These are phyloP conservation scores for Phoenix dactylifera DNA, from an alignment of 176 grass and related monocot species.

Conservation along the genomic window DNA sequence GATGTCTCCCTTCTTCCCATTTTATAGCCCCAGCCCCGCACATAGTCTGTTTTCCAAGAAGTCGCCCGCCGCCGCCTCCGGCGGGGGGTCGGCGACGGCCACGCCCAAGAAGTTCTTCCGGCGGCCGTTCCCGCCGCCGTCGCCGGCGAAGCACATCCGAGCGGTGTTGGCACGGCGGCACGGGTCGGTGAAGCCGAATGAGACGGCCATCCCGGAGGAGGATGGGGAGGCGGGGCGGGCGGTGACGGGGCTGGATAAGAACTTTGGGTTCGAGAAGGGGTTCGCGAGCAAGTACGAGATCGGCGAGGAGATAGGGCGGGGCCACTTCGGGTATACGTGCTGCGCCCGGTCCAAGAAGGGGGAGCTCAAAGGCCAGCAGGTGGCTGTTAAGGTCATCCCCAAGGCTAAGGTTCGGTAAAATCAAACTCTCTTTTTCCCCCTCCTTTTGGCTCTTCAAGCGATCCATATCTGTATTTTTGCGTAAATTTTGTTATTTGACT, in stretches of 20 bases:
- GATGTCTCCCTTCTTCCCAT: conserved; percentile 14
- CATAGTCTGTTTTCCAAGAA: conserved; percentile 15
- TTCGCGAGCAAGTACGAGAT: conserved; percentile 18
- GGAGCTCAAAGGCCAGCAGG: conserved; percentile 20
- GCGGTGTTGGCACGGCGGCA: conserved; percentile 45
- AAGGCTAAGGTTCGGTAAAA: conserved; percentile 50
- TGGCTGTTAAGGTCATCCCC: conserved; percentile 64
- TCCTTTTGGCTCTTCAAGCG: neutral
- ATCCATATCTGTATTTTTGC: no score
- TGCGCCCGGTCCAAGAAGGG: conserved; percentile 16
- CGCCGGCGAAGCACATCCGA: conserved; percentile 49
- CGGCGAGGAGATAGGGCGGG: conserved; percentile 23
- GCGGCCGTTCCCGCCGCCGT: conserved; percentile 49
- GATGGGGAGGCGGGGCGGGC: conserved; percentile 10
- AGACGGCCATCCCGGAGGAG: conserved; percentile 19
- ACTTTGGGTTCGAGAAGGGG: conserved; percentile 21
- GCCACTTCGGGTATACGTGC: conserved; percentile 26
- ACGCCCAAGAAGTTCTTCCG: conserved; percentile 31
- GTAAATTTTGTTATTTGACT: no score
- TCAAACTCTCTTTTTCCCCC: neutral
- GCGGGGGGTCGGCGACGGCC: conserved; percentile 40
- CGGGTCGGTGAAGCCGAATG: conserved; percentile 25
- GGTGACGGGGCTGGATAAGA: conserved; percentile 16
- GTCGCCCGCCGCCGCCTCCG: conserved; percentile 2
- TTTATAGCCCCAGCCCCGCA: conserved; percentile 11